These are phyloP conservation scores for Neofusicoccum ribis DNA, from an alignment of 2,329 filamentous ascomycete species.

Conservation along the genomic window DNA sequence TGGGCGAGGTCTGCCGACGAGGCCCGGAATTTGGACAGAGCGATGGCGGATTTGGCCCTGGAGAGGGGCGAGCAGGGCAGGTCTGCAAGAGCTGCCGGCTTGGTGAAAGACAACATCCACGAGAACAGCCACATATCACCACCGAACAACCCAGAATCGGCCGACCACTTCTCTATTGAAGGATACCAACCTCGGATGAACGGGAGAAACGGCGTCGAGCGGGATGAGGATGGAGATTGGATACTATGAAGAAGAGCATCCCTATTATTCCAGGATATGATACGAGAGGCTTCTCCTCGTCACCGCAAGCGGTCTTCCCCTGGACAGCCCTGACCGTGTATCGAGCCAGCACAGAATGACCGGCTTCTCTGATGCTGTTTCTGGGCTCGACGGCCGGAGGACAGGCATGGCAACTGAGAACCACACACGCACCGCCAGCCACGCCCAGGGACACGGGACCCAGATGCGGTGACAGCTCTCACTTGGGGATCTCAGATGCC, in stretches of 20 bases:
- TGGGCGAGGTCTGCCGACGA: slow-evolving; percentile 3
- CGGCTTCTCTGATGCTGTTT: too few relatives aligned
- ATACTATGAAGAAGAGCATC: neutral
- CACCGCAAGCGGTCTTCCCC: neutral
- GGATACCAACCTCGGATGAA: slow-evolving; percentile 34
- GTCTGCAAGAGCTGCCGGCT: slow-evolving; percentile 30
- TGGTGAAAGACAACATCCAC: slow-evolving; percentile 33
- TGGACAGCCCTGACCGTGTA: neutral
- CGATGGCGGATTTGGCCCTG: slow-evolving; percentile 41
- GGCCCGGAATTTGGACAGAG: slow-evolving; percentile 27
- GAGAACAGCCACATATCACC: slow-evolving; percentile 28
- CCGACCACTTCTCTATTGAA: slow-evolving; percentile 37
- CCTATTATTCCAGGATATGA: neutral
- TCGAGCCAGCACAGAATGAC: neutral
- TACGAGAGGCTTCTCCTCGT: neutral
- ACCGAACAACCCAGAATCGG: slow-evolving; percentile 25
- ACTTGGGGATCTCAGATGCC: too few relatives aligned
- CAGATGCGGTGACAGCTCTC: too few relatives aligned
- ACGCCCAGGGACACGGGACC: too few relatives aligned
- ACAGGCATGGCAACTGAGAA: too few relatives aligned
- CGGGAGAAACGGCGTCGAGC: neutral
- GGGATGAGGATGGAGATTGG: slow-evolving; percentile 19
- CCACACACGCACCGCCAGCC: too few relatives aligned
- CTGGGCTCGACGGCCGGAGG: too few relatives aligned
- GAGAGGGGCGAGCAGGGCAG: slow-evolving; percentile 45